Percentiles rank a stretch among this genome's conserved stretches.
These are phyloP conservation scores for Aspergillus nomiae DNA, from an alignment of 2,329 filamentous ascomycete species.

Conservation along the genomic window DNA sequence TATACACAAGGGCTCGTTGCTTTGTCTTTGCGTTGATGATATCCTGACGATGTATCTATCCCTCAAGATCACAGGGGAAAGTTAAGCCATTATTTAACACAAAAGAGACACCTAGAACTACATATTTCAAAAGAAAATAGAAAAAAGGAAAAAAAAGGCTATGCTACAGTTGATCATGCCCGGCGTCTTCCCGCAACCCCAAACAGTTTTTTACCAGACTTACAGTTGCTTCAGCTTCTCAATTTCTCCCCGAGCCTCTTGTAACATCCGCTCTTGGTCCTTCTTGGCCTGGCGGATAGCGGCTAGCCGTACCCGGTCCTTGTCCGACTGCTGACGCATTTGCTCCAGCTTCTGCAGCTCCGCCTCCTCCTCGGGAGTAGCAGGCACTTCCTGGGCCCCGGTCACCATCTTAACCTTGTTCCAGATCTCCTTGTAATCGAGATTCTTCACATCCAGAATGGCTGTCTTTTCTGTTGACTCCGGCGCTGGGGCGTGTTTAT, in stretches of 20 bases:
- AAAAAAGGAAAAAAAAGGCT: constrained; percentile 20
- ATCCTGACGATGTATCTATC: background rate
- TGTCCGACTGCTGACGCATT: constrained; percentile 37
- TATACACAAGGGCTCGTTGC: background rate
- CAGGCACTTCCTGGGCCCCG: constrained; percentile 38
- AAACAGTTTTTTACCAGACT: constrained; percentile 14
- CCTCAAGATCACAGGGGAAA: background rate
- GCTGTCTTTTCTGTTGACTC: constrained; percentile 34
- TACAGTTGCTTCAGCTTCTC: constrained; percentile 43
- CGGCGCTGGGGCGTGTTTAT: constrained; percentile 38
- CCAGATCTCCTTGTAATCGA: constrained; percentile 47
- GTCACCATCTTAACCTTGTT: constrained; percentile 44
- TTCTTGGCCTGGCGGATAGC: constrained; percentile 45
- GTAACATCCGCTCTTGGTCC: constrained; percentile 48
- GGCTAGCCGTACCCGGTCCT: constrained; percentile 41
- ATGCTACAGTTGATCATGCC: constrained; percentile 26
- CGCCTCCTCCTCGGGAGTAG: constrained; percentile 36
- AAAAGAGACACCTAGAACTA: constrained; percentile 20
- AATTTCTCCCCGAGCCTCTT: constrained; percentile 47
- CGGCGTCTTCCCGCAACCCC: constrained; percentile 1
- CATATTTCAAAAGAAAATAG: constrained; percentile 16
- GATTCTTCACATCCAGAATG: constrained; percentile 42
- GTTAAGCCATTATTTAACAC: background rate
- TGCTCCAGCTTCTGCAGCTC: constrained; percentile 39
- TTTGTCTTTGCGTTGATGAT: constrained; percentile 1